phyloP scores from a whole-genome alignment of 2,329 filamentous ascomycete genomes.

The Ophiocordyceps australis region DNA sequence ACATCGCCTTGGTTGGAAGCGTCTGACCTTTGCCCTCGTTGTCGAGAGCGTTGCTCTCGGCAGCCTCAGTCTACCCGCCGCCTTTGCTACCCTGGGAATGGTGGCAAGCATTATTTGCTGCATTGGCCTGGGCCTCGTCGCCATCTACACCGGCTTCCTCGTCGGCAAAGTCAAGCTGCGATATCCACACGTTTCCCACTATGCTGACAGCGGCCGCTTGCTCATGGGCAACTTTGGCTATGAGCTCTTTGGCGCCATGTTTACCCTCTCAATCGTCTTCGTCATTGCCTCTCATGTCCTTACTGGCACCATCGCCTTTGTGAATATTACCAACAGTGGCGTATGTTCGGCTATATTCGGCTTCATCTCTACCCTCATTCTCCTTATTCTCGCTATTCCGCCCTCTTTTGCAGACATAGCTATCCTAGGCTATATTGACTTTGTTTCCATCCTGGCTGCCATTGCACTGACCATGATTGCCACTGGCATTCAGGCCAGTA shows the following conservation, averaged over 20 bases:
- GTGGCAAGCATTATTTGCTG: slow-evolving; percentile 23
- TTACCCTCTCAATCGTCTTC: slow-evolving; percentile 47
- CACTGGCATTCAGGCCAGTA: slow-evolving; percentile 28
- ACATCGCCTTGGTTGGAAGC: slow-evolving; percentile 37
- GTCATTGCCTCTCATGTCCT: slow-evolving; percentile 53
- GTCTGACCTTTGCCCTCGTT: slow-evolving; percentile 33
- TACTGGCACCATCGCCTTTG: slow-evolving; percentile 52
- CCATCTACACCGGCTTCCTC: slow-evolving; percentile 27
- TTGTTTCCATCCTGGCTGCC: slow-evolving; percentile 42
- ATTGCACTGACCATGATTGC: slow-evolving; percentile 50
- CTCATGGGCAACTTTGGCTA: slow-evolving; percentile 41
- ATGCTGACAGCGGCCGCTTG: slow-evolving; percentile 48
- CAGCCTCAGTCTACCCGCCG: slow-evolving; percentile 27
- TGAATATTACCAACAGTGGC: slow-evolving; percentile 39
- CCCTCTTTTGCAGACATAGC: slow-evolving; percentile 29
- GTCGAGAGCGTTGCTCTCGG: slow-evolving; percentile 39
- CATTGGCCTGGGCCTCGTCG: slow-evolving; percentile 22
- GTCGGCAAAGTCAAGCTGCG: slow-evolving; percentile 29
- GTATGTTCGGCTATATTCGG: slow-evolving; percentile 25
- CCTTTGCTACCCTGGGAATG: slow-evolving; percentile 36
- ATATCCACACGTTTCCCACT: slow-evolving; percentile 40
- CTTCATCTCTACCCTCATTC: slow-evolving; percentile 24
- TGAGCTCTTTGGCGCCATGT: slow-evolving; percentile 42
- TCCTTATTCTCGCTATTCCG: slow-evolving; percentile 25
- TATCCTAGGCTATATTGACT: slow-evolving; percentile 33